Evolutionary conservation across 352 stramenopile species (phyloP), one percentile per base, ranked within the genome.

Genomic region (Globisporangium paroecandrum): DNA sequence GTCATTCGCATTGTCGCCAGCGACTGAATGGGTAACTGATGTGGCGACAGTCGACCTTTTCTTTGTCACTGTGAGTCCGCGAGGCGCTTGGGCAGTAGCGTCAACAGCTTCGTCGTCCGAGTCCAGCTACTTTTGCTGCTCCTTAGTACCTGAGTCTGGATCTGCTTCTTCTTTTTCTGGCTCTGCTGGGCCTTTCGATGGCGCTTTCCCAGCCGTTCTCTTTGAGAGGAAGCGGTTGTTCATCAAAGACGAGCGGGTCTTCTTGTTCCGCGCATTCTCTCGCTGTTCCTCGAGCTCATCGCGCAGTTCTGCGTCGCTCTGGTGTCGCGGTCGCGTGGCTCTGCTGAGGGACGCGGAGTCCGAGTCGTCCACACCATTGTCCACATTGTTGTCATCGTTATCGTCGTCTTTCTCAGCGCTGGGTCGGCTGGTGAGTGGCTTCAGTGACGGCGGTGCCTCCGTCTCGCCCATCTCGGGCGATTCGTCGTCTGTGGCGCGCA

Each of bases 171-270:
- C 36, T 2, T 65, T 24, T 5, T 64, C 53, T 4, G 60, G 46
- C 25, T 64, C 53, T 54, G 64, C 10, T 7, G 57, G 24, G n/a
- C 29, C 29, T 12, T 59, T 57, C 13, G 13, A 25, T 6, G n/a
- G 32, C 0, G 47, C 55, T 18, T 38, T 38, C 22, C 18, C 6
- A 5, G 18, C 15, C 13, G 24, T 8, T n/a, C 9, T 29, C 32
- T 51, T 64, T 13, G 24, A 18, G 41, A 90, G 62, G 58, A 90
- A 90, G 41, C 82, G 78, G 47, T 90, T 90, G 70, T 83, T 84
- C 36, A 68, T 63, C 7, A 78, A 63, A 9, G 73, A 71, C 20
- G 67, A 59, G 24, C 63, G 70, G 1, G 62, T 60, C 41, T 70
- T 70, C 24, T 70, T 41, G 18, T 77, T 24, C 1, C 78, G 68